Evolutionary conservation across 495 filamentous ascomycete genomes (phyloP).

Genomic region (Hypoxylon lienhwacheense): DNA sequence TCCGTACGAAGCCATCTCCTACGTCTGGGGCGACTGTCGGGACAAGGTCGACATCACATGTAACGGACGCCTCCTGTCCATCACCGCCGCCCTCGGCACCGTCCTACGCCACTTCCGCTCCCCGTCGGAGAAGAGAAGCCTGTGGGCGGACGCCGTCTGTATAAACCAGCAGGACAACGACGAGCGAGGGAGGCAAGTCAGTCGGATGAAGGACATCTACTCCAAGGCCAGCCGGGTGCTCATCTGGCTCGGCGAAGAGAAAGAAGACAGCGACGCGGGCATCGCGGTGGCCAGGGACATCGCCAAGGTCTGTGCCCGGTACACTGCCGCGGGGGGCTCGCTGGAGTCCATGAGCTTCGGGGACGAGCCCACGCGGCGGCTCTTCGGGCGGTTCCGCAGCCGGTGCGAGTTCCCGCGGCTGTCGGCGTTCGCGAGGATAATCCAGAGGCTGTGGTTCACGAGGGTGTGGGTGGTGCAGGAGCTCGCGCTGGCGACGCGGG

Average conservation of each 20-base stretch:
- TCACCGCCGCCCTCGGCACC: constrained; percentile 4
- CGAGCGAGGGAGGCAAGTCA: constrained; percentile 24
- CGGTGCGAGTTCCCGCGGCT: constrained; percentile 22
- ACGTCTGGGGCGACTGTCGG: constrained; percentile 27
- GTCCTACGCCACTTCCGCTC: constrained; percentile 23
- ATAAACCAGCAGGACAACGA: constrained; percentile 28
- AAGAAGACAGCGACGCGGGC: constrained; percentile 17
- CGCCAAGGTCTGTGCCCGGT: constrained; percentile 13
- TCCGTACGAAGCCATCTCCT: constrained; percentile 36
- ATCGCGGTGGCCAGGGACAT: constrained; percentile 19
- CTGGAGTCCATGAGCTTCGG: constrained; percentile 17
- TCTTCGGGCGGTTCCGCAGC: constrained; percentile 24
- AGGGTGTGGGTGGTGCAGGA: constrained; percentile 34
- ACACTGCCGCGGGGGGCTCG: constrained; percentile 5
- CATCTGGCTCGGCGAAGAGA: constrained; percentile 32
- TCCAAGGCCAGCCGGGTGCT: constrained; percentile 15
- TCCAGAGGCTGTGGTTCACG: constrained; percentile 29
- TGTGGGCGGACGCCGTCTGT: constrained; percentile 31
- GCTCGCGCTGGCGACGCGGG: constrained; percentile 21
- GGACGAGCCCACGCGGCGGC: background rate
- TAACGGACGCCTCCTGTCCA: constrained; percentile 12
- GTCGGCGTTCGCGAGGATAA: constrained; percentile 17
- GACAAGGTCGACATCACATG: constrained; percentile 19
- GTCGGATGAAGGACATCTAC: constrained; percentile 33
- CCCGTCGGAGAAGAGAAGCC: constrained; percentile 12